Evolutionary conservation across 2,329 filamentous ascomycete species (phyloP).

Genomic region (Paraphoma chrysanthemicola): DNA sequence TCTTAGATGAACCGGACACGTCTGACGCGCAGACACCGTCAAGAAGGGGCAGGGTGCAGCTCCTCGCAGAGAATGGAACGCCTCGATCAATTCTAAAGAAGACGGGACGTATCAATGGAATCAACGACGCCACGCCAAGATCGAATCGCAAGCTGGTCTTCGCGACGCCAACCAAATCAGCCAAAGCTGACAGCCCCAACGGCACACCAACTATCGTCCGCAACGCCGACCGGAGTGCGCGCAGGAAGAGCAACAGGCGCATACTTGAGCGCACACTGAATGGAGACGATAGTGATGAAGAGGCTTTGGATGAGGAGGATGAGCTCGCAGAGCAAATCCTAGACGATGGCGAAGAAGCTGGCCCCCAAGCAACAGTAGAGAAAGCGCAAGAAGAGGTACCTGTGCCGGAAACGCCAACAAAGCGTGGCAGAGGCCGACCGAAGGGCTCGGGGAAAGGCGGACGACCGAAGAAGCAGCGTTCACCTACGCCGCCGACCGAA

Average conservation of each 20-base stretch:
- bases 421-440: slow-evolving; percentile 55
- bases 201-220: slow-evolving; percentile 69
- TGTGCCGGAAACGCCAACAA: slow-evolving; percentile 62
- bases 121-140: slow-evolving; percentile 48
- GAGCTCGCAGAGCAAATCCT: slow-evolving; percentile 74
- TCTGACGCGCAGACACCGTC: slow-evolving; percentile 41
- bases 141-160: slow-evolving; percentile 56
- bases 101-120: slow-evolving; percentile 23
- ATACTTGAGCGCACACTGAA: slow-evolving; percentile 75
- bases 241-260: slow-evolving; percentile 80
- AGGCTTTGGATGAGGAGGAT: slow-evolving; percentile 69
- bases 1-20: slow-evolving; percentile 24
- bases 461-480: slow-evolving; percentile 68
- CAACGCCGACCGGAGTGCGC: slow-evolving; percentile 83
- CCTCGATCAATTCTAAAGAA: slow-evolving; percentile 46
- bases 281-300: slow-evolving; percentile 72
- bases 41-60: slow-evolving; percentile 28
- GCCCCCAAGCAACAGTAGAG: slow-evolving; percentile 19
- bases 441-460: slow-evolving; percentile 46
- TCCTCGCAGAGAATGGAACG: slow-evolving; percentile 33
- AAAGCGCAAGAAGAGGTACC: slow-evolving; percentile 32
- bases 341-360: slow-evolving; percentile 57
- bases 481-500: slow-evolving; percentile 80
- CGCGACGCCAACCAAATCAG: slow-evolving; percentile 51
- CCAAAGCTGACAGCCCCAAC: slow-evolving; percentile 39